These are phyloP conservation scores for Debaryomyces nepalensis DNA, from an alignment of 1,139 yeast genomes.

Conservation along the genomic window DNA sequence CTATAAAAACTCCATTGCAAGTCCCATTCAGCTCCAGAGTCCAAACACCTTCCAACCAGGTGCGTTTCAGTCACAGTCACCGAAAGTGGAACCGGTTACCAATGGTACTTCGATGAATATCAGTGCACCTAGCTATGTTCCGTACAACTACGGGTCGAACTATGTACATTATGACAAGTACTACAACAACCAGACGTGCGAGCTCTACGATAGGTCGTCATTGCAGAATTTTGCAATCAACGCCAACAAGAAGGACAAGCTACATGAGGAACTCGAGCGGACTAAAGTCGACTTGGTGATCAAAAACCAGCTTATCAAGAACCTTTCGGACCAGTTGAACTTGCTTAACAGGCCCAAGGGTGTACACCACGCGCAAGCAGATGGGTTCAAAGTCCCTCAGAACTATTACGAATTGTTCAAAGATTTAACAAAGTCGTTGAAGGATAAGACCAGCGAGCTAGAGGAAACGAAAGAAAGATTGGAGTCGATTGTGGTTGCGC, in stretches of 20 bases:
- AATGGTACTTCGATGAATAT: conserved; percentile 24
- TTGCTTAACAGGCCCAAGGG: conserved; percentile 21
- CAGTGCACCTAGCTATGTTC: conserved; percentile 39
- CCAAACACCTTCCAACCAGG: conserved; percentile 3
- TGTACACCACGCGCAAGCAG: conserved; percentile 13
- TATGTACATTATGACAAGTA: conserved; percentile 9
- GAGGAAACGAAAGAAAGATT: conserved; percentile 62
- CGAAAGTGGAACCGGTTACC: conserved; percentile 3
- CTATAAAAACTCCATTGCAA: conserved; percentile 12
- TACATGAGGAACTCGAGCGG: conserved; percentile 30
- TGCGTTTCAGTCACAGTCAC: conserved; percentile 2
- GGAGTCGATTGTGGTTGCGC: conserved; percentile 58
- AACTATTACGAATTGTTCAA: conserved; percentile 53
- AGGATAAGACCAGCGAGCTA: conserved; percentile 57
- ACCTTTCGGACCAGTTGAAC: conserved; percentile 37
- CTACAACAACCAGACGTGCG: conserved; percentile 14
- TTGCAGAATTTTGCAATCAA: conserved; percentile 14
- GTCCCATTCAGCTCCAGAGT: conserved; percentile 10
- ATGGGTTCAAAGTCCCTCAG: conserved; percentile 36
- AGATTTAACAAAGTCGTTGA: conserved; percentile 55
- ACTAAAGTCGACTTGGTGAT: conserved; percentile 38
- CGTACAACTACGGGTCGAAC: conserved; percentile 18
- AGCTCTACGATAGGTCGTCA: conserved; percentile 17
- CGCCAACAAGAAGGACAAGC: conserved; percentile 8
- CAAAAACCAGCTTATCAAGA: conserved; percentile 41